Conservation (phyloP, 805 yeast genomes). For the Cyberlindnera saturnus region DNA sequence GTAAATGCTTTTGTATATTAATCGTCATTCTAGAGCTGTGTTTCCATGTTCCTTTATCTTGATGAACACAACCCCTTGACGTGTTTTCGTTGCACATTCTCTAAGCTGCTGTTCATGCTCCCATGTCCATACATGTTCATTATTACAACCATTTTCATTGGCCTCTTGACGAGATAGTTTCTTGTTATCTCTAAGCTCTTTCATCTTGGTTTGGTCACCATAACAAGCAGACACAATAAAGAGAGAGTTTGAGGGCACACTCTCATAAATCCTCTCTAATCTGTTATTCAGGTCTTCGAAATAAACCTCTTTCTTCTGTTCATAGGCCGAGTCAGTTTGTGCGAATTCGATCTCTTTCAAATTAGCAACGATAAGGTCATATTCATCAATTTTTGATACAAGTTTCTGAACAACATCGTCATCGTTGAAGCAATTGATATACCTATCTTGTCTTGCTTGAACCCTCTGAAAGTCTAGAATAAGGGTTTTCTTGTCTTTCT, state of each 20-base stretch:
- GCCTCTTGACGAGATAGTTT: conserved; percentile 38
- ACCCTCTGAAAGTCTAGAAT: conserved; percentile 29
- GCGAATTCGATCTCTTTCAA: conserved; percentile 42
- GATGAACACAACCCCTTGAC: conserved; percentile 55
- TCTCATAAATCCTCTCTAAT: conserved; percentile 41
- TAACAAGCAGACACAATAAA: conserved; percentile 57
- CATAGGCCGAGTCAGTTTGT: conserved; percentile 2
- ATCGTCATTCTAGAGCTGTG: background rate
- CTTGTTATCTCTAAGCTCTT: conserved; percentile 37
- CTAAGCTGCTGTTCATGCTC: conserved; percentile 42
- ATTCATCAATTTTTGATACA: conserved; percentile 8
- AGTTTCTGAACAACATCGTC: conserved; percentile 47
- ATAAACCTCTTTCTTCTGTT: conserved; percentile 1
- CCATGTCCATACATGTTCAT: conserved; percentile 46
- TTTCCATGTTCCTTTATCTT: conserved; percentile 30
- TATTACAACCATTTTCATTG: conserved; percentile 31
- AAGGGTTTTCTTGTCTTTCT: conserved; percentile 24
- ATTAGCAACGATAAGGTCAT: conserved; percentile 46
- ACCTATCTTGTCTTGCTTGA: conserved; percentile 19
- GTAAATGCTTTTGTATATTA: background rate
- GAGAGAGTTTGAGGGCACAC: conserved; percentile 52
- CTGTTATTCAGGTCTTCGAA: conserved; percentile 34
- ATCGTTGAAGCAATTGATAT: conserved; percentile 48
- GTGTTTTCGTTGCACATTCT: conserved; percentile 43
- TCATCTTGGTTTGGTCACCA: conserved; percentile 49